Percentiles rank a stretch among this genome's conserved stretches.
Evolutionary conservation across 148 eudicot species (phyloP).

Genomic region (Cornus florida): DNA sequence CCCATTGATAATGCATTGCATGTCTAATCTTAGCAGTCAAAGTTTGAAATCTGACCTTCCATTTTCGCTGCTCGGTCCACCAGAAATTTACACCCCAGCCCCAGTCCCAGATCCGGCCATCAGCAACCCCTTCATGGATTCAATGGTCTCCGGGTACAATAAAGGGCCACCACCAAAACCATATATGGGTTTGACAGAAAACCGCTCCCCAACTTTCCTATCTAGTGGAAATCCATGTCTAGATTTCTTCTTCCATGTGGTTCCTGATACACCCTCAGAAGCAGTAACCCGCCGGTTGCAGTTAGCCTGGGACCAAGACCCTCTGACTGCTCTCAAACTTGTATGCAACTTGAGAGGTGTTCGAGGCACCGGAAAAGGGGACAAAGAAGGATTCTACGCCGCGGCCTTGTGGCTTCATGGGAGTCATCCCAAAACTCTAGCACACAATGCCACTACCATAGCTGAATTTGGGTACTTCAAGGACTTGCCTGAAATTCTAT

Average conservation of each 20-base stretch:
- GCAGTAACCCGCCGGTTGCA: background rate
- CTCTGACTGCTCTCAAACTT: constrained; percentile 19
- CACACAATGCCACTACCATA: background rate
- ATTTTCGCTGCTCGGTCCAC: constrained; percentile 7
- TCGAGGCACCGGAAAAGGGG: constrained; percentile 15
- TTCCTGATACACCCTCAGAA: constrained; percentile 12
- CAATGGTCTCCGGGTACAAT: constrained; percentile 12
- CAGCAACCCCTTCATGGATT: constrained; percentile 8
- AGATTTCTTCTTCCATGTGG: constrained; percentile 20
- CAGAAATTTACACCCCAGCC: constrained; percentile 9
- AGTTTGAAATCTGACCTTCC: constrained; percentile 1
- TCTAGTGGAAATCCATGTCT: constrained; percentile 19
- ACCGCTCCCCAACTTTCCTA: constrained; percentile 8
- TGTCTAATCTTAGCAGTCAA: constrained; percentile 5
- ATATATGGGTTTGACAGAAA: constrained; percentile 11
- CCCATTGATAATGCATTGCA: background rate
- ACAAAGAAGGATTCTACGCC: constrained; percentile 15
- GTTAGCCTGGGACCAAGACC: constrained; percentile 12
- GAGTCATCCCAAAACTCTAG: constrained; percentile 14
- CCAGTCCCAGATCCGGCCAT: background rate
- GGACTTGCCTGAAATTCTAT: constrained; percentile 17
- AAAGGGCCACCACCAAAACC: background rate
- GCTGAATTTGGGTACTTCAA: constrained; percentile 18
- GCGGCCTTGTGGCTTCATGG: constrained; percentile 12
- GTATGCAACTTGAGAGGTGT: constrained; percentile 12